Conservation (phyloP, 78 protist species). For the Dictyostelium purpureum region DNA sequence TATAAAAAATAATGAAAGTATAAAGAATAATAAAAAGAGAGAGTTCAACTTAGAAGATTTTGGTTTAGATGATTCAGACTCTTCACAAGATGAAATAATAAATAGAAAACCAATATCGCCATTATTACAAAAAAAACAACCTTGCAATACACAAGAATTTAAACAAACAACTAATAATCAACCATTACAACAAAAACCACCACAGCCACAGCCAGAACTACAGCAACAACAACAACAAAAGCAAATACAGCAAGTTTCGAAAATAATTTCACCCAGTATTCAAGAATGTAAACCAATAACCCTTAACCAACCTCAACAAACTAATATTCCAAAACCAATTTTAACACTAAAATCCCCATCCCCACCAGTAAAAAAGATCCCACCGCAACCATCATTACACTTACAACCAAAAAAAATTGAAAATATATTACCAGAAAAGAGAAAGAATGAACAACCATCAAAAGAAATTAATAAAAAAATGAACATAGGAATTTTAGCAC, state of each 20-base stretch:
- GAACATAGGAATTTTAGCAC: not conserved
- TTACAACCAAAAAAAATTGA: not conserved
- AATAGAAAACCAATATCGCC: not conserved
- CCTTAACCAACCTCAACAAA: too few species aligned
- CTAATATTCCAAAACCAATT: not conserved
- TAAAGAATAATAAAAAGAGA: not conserved
- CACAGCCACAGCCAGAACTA: conserved; percentile 9
- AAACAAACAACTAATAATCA: not conserved
- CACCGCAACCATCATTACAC: not conserved
- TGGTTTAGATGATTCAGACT: too few species aligned
- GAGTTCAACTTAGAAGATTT: not conserved
- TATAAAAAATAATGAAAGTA: not conserved
- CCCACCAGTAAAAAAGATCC: not conserved
- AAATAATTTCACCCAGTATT: not conserved
- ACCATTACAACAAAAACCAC: not conserved
- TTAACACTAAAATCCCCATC: not conserved
- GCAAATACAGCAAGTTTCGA: not conserved
- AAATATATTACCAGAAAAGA: not conserved
- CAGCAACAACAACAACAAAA: conserved; percentile 28
- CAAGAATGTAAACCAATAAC: too few species aligned
- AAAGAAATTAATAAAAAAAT: not conserved
- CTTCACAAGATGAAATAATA: not conserved
- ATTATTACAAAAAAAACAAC: not conserved
- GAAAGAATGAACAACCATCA: not conserved
- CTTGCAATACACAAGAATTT: not conserved